Evolutionary conservation across 2,329 filamentous ascomycete species (phyloP).

Genomic region (Alternaria postmessia): DNA sequence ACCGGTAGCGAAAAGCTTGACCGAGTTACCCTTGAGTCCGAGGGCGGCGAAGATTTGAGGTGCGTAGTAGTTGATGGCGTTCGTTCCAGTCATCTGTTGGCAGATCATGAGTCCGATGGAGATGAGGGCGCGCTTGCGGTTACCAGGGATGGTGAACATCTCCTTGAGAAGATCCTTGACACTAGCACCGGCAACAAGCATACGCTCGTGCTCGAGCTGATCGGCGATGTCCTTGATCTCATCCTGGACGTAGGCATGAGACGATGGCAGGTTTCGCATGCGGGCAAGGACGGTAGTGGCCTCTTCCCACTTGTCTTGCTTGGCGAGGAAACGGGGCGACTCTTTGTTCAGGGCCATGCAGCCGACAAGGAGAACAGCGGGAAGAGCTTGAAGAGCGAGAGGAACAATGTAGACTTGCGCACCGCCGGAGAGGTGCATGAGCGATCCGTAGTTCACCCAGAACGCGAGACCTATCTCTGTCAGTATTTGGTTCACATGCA

Average conservation of each 20-base stretch:
- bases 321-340: slow-evolving; percentile 73
- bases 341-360: slow-evolving; percentile 72
- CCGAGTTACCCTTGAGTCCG: slow-evolving; percentile 65
- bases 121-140: slow-evolving; percentile 70
- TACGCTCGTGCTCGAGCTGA: slow-evolving; percentile 62
- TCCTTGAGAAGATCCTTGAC: slow-evolving; percentile 53
- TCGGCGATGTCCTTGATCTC: slow-evolving; percentile 50
- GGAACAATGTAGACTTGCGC: slow-evolving; percentile 67
- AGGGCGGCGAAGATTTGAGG: slow-evolving; percentile 73
- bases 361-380: slow-evolving; percentile 66
- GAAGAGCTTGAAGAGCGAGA: slow-evolving; percentile 70
- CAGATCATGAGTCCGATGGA: slow-evolving; percentile 71
- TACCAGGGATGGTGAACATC: slow-evolving; percentile 57
- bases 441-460: slow-evolving; percentile 63
- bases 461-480: slow-evolving; percentile 58
- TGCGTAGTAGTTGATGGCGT: slow-evolving; percentile 68
- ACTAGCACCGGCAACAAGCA: slow-evolving; percentile 61
- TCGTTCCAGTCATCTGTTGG: slow-evolving; percentile 74
- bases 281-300: slow-evolving; percentile 64
- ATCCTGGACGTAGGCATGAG: slow-evolving; percentile 48
- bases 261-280: slow-evolving; percentile 61
- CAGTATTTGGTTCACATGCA: background rate
- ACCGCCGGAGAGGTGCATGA: slow-evolving; percentile 57
- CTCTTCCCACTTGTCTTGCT: slow-evolving; percentile 73
- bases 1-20: slow-evolving; percentile 74